Evolutionary conservation across 345 rosid genomes (phyloP), one percentile per base, ranked within the genome.

Genomic region (Populus deltoides): DNA sequence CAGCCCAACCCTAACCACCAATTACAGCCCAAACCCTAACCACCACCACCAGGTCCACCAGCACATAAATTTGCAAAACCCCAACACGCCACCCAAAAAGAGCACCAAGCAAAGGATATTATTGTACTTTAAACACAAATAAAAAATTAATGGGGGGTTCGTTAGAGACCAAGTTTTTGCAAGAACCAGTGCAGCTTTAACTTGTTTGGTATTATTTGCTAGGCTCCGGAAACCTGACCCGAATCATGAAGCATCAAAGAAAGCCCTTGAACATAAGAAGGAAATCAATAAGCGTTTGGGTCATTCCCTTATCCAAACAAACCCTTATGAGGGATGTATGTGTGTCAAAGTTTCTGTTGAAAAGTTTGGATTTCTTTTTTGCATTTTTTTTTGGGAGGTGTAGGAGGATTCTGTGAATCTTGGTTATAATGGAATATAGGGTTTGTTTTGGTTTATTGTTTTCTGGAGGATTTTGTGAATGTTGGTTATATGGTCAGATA

Each of bases 181-280:
- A 96, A 80, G 90, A 96, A 51, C 88, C 94, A 71, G 68, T 86
- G 99, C 99, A 15, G 98, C 99, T 63, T 66, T 96, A 6, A 96
- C 98, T 80, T 92, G 92, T 78, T 80, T 93, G 82, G 97, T 96
- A 66, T 83, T 96, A 10, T 91, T 93, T 74, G 97, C 89, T 8
- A 97, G 97, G 4, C 97, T 92, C 78, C 87, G 90, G 8, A 95
- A 91, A 41, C 94, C 92, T 71, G 98, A 96, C 88, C 97, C 97
- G 45, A 93, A 93, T 86, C 92, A 97, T 0, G 99, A 94, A 63
- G 91, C 97, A 8, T 86, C 98, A 22, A 96, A 96, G 87, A 94
- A 92, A 67, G 97, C 98, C 27, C 90, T 92, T 59, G 93, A 93
- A 71, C 94, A 92, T 75, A 96, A 92, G 88, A 96, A 93, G 81